A percentile compares a stretch with the other conserved stretches of the same genome.
phyloP scores from a whole-genome alignment of 768 basidiomycete species.

The Infundibulicybe gibba region DNA sequence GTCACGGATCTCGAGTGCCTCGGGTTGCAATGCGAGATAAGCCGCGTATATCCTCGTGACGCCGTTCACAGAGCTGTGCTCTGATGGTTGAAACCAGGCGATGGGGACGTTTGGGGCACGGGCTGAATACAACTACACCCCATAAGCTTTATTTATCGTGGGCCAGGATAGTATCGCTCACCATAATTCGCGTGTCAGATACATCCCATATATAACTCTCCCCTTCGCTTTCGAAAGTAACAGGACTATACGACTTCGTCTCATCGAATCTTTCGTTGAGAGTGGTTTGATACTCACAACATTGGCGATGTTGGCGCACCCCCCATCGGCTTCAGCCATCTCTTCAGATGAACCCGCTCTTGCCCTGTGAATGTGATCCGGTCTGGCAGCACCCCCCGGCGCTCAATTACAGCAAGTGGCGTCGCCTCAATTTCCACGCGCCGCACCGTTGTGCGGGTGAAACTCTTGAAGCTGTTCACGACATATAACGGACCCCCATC shows the following conservation, averaged over 20 bases:
- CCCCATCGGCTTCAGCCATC: slow-evolving; percentile 11
- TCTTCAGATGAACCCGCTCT: slow-evolving; percentile 12
- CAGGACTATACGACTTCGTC: too few species aligned
- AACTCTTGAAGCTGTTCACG: slow-evolving; percentile 10
- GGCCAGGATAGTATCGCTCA: too few species aligned
- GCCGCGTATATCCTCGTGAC: neutral
- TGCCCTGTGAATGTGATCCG: slow-evolving; percentile 17
- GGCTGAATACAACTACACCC: neutral
- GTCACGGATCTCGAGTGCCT: neutral
- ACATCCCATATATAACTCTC: too few species aligned
- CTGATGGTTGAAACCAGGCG: neutral
- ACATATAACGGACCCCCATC: slow-evolving; percentile 12
- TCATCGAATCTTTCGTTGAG: too few species aligned
- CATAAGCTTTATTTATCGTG: too few species aligned
- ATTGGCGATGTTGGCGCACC: too few species aligned
- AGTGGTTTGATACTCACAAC: too few species aligned
- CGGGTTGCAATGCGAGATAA: neutral
- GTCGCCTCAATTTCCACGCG: slow-evolving; percentile 8
- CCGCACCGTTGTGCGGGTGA: slow-evolving; percentile 10
- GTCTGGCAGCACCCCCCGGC: slow-evolving; percentile 16
- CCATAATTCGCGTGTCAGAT: too few species aligned
- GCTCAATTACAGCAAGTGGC: slow-evolving; percentile 13
- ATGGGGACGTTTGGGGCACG: neutral
- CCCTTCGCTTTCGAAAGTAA: too few species aligned
- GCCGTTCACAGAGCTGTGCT: neutral